Base-by-base conservation (phyloP, 352 stramenopile species). In the Pythium grandisporangium region DNA sequence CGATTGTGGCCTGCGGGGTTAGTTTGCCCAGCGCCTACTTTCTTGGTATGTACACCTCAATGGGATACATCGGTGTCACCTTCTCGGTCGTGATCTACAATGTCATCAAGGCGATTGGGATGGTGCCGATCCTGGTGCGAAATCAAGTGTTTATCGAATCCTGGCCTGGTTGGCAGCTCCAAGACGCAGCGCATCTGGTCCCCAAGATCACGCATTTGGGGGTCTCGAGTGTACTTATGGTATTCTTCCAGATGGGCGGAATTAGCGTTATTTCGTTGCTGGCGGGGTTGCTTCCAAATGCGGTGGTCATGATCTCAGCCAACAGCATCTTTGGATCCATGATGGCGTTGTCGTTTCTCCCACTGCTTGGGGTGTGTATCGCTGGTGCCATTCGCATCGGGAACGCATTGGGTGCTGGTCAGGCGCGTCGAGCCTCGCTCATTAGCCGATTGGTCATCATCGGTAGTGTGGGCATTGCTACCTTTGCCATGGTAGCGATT, bases 51-150 rank as follows among this genome's bases (percentile, higher is more conserved):
- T 40, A 76, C 40, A 70, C 61, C 25, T 47, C 63, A 16, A 42
- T 79, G 19, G 52, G 53, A 24, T 79, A 70, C 37, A 48, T 70
- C 29, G 66, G 63, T 26, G 59, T 71, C 23, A 61, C 61, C 8
- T 34, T 66, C 23, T 39, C 52, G 5, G 4, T 23, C 76, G 16
- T 60, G 58, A 1, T 56, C 55, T 32, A 55, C 60, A 13, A 35
- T 73, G 34, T 66, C 57, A 8, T 71, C 40, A 68, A 72, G 30
- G 37, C 47, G 8, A 22, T 68, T 5, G 55, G 67, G 34, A 36
- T 78, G 20, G 30, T 64, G 34, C 60, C 63, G 8, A 52, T 72
- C 45, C 41, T 72, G 30, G 51, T 70, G 12, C 42, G 44, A 21
- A 73, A 63, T 40, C 39, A n/a, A 0, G 49, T 70, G 13, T 78